Evolutionary conservation across 768 basidiomycete genomes (phyloP), one percentile per base, ranked within the genome.

Genomic region (Naganishia vaughanmartiniae): DNA sequence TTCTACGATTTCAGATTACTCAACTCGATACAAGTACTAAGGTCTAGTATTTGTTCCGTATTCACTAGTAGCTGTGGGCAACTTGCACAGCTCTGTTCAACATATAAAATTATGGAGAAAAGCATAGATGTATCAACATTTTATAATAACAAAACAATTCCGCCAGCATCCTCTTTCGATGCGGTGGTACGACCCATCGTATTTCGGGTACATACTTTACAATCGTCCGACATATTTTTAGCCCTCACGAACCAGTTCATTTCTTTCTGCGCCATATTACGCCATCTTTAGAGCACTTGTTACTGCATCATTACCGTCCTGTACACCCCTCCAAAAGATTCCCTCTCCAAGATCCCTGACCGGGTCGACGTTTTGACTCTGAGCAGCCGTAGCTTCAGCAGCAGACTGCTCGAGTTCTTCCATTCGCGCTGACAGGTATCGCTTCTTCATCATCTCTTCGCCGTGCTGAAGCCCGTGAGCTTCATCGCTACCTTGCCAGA

Each of bases 21-120:
- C 90, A 24, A 91, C 90, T 9, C 85, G 90, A 36, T 89, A 90
- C 83, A 85, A 89, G 74, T 90, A 91, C 81, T 90, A 15, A 84
- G 72, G 73, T 19, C 9, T 34, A 2, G 33, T 42, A 57, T 33
- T 31, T 11, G 34, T 26, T 26, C 7, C 12, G n/a, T 36, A 17
- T 28, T 51, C 31, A 19, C 42, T 11, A 42, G 9, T 36, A 4
- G 12, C 34, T 15, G 7, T 42, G 9, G 42, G 14, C 10, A 42
- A 42, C 2, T 15, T 9, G 2, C 9, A 15, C 42, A 15, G 7
- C 14, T 2, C 15, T 42, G 10, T 42, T 2, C 15, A 42, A 42
- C 14, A 42, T 15, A 42, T 15, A 42, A 42, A 42, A 42, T 9
- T 15, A 42, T 15, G 10, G 42, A 42, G 42, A 42, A 2, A 9